These are phyloP conservation scores for Globisporangium uncinulatum DNA, from an alignment of 352 stramenopile genomes.

Conservation along the genomic window DNA sequence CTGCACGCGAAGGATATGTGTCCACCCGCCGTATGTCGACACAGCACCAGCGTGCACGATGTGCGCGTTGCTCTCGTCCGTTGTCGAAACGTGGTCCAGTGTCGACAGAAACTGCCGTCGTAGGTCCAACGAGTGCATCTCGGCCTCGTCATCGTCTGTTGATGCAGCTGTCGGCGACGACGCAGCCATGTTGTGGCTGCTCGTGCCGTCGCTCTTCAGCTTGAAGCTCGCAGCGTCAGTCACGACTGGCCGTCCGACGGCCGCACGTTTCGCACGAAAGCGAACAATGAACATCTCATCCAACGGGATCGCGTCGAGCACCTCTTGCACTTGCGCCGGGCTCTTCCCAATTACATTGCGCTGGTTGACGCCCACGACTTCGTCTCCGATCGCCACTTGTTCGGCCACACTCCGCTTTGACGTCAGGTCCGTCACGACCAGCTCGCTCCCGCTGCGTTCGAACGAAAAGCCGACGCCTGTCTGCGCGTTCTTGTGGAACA, in stretches of 20 bases:
- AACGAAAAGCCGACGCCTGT: conserved; percentile 41
- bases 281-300: conserved; percentile 36
- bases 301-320: conserved; percentile 26
- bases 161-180: neutral
- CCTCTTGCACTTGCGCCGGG: conserved; percentile 19
- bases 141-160: conserved; percentile 9
- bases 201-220: neutral
- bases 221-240: neutral
- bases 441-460: conserved; percentile 27
- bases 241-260: neutral
- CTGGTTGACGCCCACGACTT: conserved; percentile 64
- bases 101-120: conserved; percentile 26
- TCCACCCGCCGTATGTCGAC: conserved; percentile 76
- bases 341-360: conserved; percentile 35
- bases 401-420: conserved; percentile 11
- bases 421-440: conserved; percentile 27
- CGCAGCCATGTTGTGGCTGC: neutral
- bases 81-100: conserved; percentile 18
- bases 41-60: conserved; percentile 59
- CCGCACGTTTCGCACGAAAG: conserved; percentile 34
- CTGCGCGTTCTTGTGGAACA: conserved; percentile 29
- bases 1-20: conserved; percentile 31
- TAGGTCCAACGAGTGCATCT: conserved; percentile 29
- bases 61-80: conserved; percentile 21
- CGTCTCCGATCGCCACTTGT: conserved; percentile 31